Conservation (phyloP, 2,329 filamentous ascomycete species). For the Neofusicoccum sp. region DNA sequence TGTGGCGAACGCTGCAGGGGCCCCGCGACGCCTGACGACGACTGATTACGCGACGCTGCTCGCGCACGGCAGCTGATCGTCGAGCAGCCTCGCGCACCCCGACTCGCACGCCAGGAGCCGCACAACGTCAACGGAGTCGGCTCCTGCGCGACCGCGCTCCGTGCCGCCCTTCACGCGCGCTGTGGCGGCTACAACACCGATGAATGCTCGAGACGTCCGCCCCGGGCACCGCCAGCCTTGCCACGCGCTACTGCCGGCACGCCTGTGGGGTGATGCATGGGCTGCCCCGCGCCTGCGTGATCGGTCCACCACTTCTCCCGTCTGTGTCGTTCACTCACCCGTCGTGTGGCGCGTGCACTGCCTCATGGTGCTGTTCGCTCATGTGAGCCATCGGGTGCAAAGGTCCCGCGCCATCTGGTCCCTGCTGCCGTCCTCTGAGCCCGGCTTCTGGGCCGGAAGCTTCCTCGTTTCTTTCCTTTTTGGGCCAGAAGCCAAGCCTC, state of each 20-base stretch:
- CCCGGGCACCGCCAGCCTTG: too few species aligned
- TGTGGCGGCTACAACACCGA: conserved; percentile 5
- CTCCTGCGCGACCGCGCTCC: conserved; percentile 2
- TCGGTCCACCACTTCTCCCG: too few species aligned
- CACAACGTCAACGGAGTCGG: conserved; percentile 1
- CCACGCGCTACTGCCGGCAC: neutral
- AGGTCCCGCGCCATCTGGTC: neutral
- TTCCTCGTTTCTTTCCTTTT: neutral
- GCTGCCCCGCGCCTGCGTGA: neutral
- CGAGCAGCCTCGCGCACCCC: conserved; percentile 9
- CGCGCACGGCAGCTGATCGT: conserved; percentile 12
- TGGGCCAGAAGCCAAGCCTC: neutral
- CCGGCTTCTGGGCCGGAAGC: neutral
- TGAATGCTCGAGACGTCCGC: neutral
- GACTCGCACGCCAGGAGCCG: conserved; percentile 4
- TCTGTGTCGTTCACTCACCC: neutral
- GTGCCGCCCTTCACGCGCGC: neutral
- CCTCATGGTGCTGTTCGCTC: conserved; percentile 8
- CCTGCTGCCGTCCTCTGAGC: neutral
- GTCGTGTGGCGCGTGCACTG: conserved; percentile 4
- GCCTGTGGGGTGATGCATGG: neutral
- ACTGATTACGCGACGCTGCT: conserved; percentile 10
- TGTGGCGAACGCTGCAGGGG: conserved; percentile 12
- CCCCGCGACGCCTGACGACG: neutral
- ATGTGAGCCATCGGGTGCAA: neutral